Evolutionary conservation across 2,329 filamentous ascomycete genomes (phyloP).

Genomic region (Exophiala dermatitidis): DNA sequence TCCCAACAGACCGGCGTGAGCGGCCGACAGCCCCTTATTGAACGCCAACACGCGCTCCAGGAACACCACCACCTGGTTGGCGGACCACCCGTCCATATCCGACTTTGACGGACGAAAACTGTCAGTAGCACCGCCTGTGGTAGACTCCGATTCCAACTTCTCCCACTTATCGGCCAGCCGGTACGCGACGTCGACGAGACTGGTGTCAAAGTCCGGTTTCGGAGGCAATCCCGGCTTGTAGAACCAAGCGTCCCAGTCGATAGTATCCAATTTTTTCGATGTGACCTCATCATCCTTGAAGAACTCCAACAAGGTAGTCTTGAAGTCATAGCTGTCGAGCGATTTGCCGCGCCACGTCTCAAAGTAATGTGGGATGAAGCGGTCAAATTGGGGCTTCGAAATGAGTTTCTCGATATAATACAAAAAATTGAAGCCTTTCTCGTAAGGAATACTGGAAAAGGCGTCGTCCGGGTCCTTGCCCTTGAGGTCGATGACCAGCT

Average conservation of each 20-base stretch:
- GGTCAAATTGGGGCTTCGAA: conserved; percentile 80
- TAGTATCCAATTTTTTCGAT: conserved; percentile 55
- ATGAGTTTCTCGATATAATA: conserved; percentile 83
- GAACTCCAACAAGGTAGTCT: conserved; percentile 76
- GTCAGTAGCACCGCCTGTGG: conserved; percentile 20
- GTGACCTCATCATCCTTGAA: conserved; percentile 57
- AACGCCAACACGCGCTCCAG: conserved; percentile 70
- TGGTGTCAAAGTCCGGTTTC: conserved; percentile 86
- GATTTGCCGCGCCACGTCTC: conserved; percentile 76
- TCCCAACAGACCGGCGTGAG: conserved; percentile 65
- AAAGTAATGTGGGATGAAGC: conserved; percentile 95
- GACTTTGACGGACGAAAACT: conserved; percentile 54
- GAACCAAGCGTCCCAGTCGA: conserved; percentile 89
- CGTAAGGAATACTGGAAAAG: conserved; percentile 86
- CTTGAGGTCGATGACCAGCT: conserved; percentile 77
- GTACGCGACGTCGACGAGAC: conserved; percentile 78
- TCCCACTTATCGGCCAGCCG: conserved; percentile 76
- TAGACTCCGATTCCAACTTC: conserved; percentile 33
- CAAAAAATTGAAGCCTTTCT: conserved; percentile 93
- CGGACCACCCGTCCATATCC: conserved; percentile 68
- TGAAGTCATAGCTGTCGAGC: conserved; percentile 91
- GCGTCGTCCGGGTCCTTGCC: conserved; percentile 92
- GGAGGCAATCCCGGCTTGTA: conserved; percentile 81
- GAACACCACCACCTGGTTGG: conserved; percentile 88
- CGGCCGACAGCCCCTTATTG: conserved; percentile 53